Percentiles rank a stretch among this genome's conserved stretches.
These are phyloP conservation scores for Gomphus bonarii DNA, from an alignment of 1,284 basidiomycete genomes.

Conservation along the genomic window DNA sequence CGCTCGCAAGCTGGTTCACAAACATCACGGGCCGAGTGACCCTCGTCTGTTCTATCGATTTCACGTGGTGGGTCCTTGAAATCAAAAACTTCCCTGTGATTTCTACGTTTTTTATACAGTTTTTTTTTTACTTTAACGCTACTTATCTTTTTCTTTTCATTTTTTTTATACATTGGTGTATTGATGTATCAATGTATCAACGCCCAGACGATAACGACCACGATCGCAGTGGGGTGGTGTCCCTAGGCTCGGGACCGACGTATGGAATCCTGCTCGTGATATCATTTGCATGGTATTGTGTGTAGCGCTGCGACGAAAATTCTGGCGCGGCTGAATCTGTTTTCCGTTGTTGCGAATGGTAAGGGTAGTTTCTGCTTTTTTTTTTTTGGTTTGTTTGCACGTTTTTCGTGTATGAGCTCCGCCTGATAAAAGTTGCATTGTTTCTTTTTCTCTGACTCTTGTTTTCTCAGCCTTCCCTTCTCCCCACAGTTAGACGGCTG, in stretches of 20 bases:
- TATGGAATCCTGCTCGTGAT: conserved; percentile 57
- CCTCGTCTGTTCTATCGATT: conserved; percentile 48
- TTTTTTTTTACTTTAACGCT: no score
- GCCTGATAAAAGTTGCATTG: no score
- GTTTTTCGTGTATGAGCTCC: conserved; percentile 3
- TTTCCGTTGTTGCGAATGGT: conserved; percentile 58
- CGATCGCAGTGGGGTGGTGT: conserved; percentile 43
- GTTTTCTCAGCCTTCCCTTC: no score
- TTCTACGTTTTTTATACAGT: no score
- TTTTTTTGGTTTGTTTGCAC: not conserved
- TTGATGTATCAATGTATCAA: conserved; percentile 17
- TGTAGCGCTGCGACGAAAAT: conserved; percentile 60
- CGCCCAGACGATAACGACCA: conserved; percentile 69
- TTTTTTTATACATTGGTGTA: no score
- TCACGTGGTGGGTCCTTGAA: conserved; percentile 53
- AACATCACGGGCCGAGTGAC: conserved; percentile 48
- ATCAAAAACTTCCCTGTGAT: no score
- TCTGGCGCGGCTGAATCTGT: conserved; percentile 56
- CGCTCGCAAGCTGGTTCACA: conserved; percentile 63
- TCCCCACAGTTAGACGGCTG: conserved; percentile 64
- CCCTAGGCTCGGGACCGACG: conserved; percentile 48
- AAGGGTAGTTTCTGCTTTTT: no score
- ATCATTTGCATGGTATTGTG: conserved; percentile 53
- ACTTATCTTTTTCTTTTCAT: no score
- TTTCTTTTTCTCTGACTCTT: no score